Conservation (phyloP, 1,139 yeast species). For the Saccharomyces hybrid region DNA sequence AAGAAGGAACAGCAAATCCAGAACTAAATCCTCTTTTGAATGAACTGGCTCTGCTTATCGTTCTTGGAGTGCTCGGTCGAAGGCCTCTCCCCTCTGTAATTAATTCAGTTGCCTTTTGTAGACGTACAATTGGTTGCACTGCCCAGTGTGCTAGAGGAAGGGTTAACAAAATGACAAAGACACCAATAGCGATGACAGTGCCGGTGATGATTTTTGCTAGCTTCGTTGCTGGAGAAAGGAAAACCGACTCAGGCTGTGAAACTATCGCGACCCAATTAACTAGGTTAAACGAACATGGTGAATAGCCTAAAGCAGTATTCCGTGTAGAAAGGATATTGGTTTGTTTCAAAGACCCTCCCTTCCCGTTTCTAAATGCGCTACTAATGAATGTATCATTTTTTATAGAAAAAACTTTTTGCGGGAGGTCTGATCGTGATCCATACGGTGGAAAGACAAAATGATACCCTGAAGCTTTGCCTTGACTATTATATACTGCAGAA, state of each 20-base stretch:
- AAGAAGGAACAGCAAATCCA: background rate
- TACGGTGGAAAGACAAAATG: conserved; percentile 35
- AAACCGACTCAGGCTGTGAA: conserved; percentile 53
- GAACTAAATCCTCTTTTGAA: background rate
- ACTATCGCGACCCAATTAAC: conserved; percentile 67
- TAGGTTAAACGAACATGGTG: conserved; percentile 44
- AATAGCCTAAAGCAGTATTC: conserved; percentile 64
- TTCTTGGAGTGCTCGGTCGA: conserved; percentile 14
- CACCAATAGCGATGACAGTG: conserved; percentile 73
- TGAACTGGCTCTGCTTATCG: conserved; percentile 4
- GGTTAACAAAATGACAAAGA: conserved; percentile 63
- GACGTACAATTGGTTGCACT: conserved; percentile 71
- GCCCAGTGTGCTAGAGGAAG: conserved; percentile 81
- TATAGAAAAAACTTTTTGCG: conserved; percentile 27
- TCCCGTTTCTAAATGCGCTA: conserved; percentile 24
- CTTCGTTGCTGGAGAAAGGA: conserved; percentile 55
- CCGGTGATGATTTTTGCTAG: conserved; percentile 68
- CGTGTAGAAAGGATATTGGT: conserved; percentile 38
- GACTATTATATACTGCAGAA: conserved; percentile 27
- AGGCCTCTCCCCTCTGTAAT: conserved; percentile 37
- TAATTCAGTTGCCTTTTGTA: conserved; percentile 78
- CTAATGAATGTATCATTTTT: conserved; percentile 22
- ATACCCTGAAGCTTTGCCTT: conserved; percentile 30
- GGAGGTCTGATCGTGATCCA: conserved; percentile 18
- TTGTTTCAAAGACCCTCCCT: conserved; percentile 46